Base-by-base conservation (phyloP, 352 stramenopile species). In the Pythium chondricola region DNA sequence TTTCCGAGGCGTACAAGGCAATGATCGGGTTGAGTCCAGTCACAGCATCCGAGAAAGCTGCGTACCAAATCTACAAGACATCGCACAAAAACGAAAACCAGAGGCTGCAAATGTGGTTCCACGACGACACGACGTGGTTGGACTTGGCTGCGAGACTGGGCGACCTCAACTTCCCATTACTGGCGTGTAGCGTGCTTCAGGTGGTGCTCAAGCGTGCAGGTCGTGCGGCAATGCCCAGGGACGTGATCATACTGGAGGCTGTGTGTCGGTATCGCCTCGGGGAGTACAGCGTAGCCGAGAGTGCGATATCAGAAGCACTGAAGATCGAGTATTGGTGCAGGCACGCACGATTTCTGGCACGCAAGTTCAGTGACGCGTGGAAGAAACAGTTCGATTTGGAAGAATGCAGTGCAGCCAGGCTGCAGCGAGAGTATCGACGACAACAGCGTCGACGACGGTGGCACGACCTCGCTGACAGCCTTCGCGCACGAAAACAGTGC, bases 71-170 rank as follows among this genome's bases (percentile, higher is more conserved):
- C 10, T 83, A 80, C 54, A 77, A 67, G 17, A 83, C 69, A 22
- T 88, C 79, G 0, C 58, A 73, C n/a, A 83, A 84, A 37, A 85
- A 73, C 40, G 71, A 85, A 51, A 71, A 53, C 33, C 58, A 83
- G 14, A 71, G 79, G 3, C 58, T 73, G 0, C 46, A 85, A 31
- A 42, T 74, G 25, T 90, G 79, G 75, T 74, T 70, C 35, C 55
- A 56, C 18, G 74, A 90, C 30, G 43, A 74, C 17, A 47, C 50
- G 16, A 74, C 74, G 3, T 90, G 79, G 79, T 61, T 83, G 22
- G 77, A 85, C 29, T 44, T 90, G 22, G 75, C 71, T 2, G 66
- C 50, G 21, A 66, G 65, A 29, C 56, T 88, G 42, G 58, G 50
- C 8, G 52, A 55, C 22, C 37, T 68, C 22, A 86, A 85, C 43